Conservation (phyloP, 192 early-diverging fungal genomes). For the Coemansia sp. region DNA sequence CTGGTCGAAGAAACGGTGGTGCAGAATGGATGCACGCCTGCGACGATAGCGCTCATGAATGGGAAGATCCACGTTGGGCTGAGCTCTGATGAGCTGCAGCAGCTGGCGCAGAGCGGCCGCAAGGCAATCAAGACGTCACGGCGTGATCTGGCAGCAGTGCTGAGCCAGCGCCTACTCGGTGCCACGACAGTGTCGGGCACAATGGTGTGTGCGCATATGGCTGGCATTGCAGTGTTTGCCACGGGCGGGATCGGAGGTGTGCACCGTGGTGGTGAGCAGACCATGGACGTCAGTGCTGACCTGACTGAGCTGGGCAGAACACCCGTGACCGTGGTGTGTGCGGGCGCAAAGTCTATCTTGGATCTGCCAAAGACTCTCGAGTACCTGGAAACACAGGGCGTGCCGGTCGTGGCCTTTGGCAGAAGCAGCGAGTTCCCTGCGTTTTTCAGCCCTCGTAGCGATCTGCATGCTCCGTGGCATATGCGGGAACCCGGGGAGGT, state of each 20-base stretch:
- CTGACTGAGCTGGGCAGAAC: constrained; percentile 86
- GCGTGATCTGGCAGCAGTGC: constrained; percentile 76
- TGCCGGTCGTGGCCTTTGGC: constrained; percentile 80
- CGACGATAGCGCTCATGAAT: constrained; percentile 86
- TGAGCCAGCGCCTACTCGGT: constrained; percentile 67
- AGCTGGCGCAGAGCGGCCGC: constrained; percentile 59
- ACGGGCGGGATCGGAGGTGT: constrained; percentile 98
- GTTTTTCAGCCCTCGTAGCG: constrained; percentile 81
- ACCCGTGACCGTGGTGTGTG: constrained; percentile 92
- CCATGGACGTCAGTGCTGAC: constrained; percentile 91
- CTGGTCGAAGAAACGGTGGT: constrained; percentile 75
- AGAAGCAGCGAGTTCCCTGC: constrained; percentile 73
- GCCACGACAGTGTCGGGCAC: constrained; percentile 94
- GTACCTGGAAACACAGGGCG: constrained; percentile 89
- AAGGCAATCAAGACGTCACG: constrained; percentile 76
- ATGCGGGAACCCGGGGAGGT: constrained; percentile 39
- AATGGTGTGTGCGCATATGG: constrained; percentile 79
- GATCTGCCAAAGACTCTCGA: constrained; percentile 92
- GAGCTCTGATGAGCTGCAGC: constrained; percentile 54
- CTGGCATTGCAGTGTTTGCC: constrained; percentile 88
- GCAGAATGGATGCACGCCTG: constrained; percentile 70
- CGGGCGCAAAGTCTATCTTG: constrained; percentile 95
- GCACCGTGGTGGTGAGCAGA: constrained; percentile 74
- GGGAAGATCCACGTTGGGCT: constrained; percentile 84
- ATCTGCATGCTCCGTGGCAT: constrained; percentile 47